These are phyloP conservation scores for Dianthus caryophyllus DNA, from an alignment of 148 eudicot species.

Conservation along the genomic window DNA sequence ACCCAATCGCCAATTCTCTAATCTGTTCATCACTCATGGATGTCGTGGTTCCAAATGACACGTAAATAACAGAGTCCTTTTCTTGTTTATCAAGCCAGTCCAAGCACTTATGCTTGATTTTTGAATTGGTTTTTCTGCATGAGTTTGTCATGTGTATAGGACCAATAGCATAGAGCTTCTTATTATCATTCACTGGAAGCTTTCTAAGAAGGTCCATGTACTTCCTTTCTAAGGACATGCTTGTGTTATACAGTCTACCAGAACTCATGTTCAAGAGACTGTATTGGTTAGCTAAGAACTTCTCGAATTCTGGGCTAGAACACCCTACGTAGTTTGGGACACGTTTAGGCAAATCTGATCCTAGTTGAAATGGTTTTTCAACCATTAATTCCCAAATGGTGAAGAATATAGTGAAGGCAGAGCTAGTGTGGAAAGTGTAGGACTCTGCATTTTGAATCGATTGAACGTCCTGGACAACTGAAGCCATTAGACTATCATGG, in stretches of 20 bases:
- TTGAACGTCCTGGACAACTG: constrained; percentile 38
- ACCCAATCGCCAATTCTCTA: constrained; percentile 52
- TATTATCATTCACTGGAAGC: constrained; percentile 16
- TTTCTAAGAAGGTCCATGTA: constrained; percentile 29
- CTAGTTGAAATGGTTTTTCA: constrained; percentile 29
- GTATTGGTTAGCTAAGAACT: constrained; percentile 26
- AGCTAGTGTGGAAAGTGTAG: constrained; percentile 33
- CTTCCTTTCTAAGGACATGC: constrained; percentile 31
- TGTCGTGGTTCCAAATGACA: constrained; percentile 59
- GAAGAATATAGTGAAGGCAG: constrained; percentile 33
- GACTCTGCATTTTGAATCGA: constrained; percentile 28
- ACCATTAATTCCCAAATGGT: constrained; percentile 23
- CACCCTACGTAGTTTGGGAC: constrained; percentile 29
- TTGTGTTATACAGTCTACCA: constrained; percentile 38
- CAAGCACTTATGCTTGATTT: constrained; percentile 24
- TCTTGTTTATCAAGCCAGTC: constrained; percentile 57
- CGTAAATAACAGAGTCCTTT: constrained; percentile 44
- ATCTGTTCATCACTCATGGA: constrained; percentile 43
- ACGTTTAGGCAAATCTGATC: constrained; percentile 4
- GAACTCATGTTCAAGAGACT: constrained; percentile 20
- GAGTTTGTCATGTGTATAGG: constrained; percentile 29
- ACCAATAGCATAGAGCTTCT: constrained; percentile 39
- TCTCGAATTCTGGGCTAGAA: constrained; percentile 23
- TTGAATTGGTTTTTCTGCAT: background rate
- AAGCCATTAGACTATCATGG: constrained; percentile 48